Evolutionary conservation across 1,139 yeast species (phyloP), one percentile per base, ranked within the genome.

Genomic region (Suhomyces bribrorum): DNA sequence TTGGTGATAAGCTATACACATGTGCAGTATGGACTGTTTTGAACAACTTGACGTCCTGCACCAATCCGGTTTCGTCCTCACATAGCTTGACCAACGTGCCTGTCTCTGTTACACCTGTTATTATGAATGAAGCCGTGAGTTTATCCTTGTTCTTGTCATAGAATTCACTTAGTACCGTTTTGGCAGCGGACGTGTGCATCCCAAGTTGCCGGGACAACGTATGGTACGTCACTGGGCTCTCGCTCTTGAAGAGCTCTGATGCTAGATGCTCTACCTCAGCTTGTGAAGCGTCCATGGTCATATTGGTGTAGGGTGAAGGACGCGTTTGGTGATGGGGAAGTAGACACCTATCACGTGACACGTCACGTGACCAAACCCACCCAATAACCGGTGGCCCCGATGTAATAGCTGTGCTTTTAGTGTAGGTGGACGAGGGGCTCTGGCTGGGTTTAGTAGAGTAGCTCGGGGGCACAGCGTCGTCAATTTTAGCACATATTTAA

Each of bases 281-380:
- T 18, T 46, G 46, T 11, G 62, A 40, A 12, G 64, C 60, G 31
- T 54, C 64, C 72, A 66, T 68, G 23, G 73, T 66, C 72, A 66
- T 66, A 24, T 24, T 35, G 23, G 23, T 31, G 12, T 17, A 14
- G 11, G 26, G 7, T 26, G 25, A 26, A n/a, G 35, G 14, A 16
- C 32, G 32, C 15, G 32, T n/a, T 29, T 18, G n/a, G 12, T 11
- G 6, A 20, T 4, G 11, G 32, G 23, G 8, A 3, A 8, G 11
- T 20, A 20, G 23, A 20, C 11, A 3, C 5, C 4, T 5, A 5
- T 20, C 32, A 23, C 32, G 32, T 29, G 15, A 15, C 25, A 29
- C 26, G 5, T 20, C 32, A 23, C 32, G 32, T 29, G 15, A 15
- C 25, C 16, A 14, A 20, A 4, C 3, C 5, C 23, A 20, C 4